phyloP scores from a whole-genome alignment of 257 asterid species.

The Fraxinus cuspidata region DNA sequence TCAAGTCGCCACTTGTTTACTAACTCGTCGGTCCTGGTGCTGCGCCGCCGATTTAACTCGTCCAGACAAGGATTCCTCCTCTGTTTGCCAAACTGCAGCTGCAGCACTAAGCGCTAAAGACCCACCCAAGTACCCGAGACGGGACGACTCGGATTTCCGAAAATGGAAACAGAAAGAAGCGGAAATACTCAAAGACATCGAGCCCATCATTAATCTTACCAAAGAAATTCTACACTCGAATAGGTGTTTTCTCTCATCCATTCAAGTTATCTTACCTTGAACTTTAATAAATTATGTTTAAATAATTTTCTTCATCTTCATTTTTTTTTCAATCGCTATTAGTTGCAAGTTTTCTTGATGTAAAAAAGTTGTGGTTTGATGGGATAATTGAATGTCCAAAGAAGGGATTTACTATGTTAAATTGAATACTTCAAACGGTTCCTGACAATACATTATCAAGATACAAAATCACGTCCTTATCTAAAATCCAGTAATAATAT shows the following conservation, averaged over 20 bases:
- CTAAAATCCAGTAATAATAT: background rate
- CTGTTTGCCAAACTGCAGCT: constrained; percentile 12
- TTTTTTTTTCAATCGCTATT: background rate
- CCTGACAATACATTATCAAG: background rate
- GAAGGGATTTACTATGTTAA: background rate
- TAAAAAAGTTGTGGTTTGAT: background rate
- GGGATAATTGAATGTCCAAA: constrained; percentile 1
- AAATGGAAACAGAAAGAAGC: constrained; percentile 74
- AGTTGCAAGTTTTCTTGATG: background rate
- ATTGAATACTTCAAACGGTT: background rate
- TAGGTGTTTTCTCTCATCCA: constrained; percentile 39
- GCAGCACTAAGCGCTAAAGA: constrained; percentile 28
- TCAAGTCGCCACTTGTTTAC: constrained; percentile 26
- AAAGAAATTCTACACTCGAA: constrained; percentile 79
- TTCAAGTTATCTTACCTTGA: constrained; percentile 15
- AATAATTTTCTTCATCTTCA: background rate
- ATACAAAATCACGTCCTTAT: background rate
- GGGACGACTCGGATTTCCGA: constrained; percentile 55
- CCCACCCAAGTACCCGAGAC: constrained; percentile 36
- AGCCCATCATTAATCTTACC: constrained; percentile 55
- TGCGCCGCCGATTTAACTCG: constrained; percentile 39
- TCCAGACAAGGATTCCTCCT: constrained; percentile 29
- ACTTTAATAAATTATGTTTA: background rate
- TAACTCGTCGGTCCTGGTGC: constrained; percentile 41
- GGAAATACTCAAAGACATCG: constrained; percentile 63